Conservation (phyloP, 352 stramenopile species). For the Phytopythium helicoides region DNA sequence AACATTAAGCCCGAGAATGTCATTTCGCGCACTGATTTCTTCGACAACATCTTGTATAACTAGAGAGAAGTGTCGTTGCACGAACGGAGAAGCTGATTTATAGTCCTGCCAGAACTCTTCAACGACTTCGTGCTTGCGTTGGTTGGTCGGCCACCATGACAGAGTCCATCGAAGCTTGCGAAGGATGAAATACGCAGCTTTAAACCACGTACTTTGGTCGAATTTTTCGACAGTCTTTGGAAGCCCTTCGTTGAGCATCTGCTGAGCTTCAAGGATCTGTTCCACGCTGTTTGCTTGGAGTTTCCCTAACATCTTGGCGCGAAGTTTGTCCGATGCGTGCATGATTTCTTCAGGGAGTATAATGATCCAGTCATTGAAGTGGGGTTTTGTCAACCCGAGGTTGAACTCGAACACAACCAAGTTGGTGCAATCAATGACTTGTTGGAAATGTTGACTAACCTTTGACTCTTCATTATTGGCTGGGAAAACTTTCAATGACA, state of each 20-base stretch:
- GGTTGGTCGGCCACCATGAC: background rate
- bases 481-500: constrained; percentile 21
- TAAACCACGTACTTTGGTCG: background rate
- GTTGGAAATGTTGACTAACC: background rate
- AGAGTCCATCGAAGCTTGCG: background rate
- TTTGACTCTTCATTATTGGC: constrained; percentile 6
- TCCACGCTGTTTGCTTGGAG: constrained; percentile 38
- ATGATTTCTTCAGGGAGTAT: constrained; percentile 43
- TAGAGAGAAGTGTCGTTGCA: constrained; percentile 31
- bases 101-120: constrained; percentile 40
- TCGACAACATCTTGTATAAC: constrained; percentile 46
- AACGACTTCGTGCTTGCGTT: constrained; percentile 12
- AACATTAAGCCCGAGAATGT: constrained; percentile 20
- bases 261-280: constrained; percentile 17
- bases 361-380: constrained; percentile 28
- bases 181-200: background rate
- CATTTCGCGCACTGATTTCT: constrained; percentile 35
- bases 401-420: constrained; percentile 27
- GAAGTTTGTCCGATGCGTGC: constrained; percentile 34
- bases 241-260: constrained; percentile 31
- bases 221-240: constrained; percentile 29
- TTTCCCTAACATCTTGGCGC: constrained; percentile 40
- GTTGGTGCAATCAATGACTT: constrained; percentile 9
- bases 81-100: constrained; percentile 13
- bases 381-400: constrained; percentile 20